Evolutionary conservation across 2,329 filamentous ascomycete species (phyloP).

Genomic region (Septoria petroselini): DNA sequence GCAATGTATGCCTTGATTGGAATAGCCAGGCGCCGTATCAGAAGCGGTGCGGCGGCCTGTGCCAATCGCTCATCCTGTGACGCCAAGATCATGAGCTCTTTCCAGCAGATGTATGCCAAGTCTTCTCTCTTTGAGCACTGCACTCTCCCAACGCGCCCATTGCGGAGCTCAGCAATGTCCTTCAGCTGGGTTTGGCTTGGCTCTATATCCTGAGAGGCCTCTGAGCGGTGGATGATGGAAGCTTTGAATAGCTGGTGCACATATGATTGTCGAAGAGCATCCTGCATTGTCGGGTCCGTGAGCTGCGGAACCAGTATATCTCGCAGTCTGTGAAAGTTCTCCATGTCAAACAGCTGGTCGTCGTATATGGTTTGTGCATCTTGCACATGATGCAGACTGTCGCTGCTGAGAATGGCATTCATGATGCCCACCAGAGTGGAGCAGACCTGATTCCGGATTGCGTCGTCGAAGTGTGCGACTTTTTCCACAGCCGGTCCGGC

Average conservation of each 20-base stretch:
- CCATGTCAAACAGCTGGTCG: constrained; percentile 80
- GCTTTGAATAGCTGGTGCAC: constrained; percentile 73
- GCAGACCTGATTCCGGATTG: constrained; percentile 45
- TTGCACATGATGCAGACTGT: constrained; percentile 34
- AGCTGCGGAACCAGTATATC: constrained; percentile 71
- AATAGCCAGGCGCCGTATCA: constrained; percentile 77
- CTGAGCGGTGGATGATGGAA: constrained; percentile 69
- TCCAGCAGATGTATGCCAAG: constrained; percentile 77
- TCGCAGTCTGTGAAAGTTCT: constrained; percentile 66
- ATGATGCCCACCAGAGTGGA: constrained; percentile 44
- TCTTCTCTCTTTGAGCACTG: constrained; percentile 61
- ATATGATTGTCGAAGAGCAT: constrained; percentile 66
- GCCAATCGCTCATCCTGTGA: constrained; percentile 53
- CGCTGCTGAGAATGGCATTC: constrained; percentile 40
- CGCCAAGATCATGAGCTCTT: constrained; percentile 60
- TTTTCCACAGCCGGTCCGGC: constrained; percentile 62
- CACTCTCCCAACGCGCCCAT: constrained; percentile 69
- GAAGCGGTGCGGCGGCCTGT: constrained; percentile 70
- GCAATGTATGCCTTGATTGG: constrained; percentile 81
- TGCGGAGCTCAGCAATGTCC: constrained; percentile 61
- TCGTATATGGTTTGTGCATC: constrained; percentile 46
- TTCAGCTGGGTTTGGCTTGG: constrained; percentile 54
- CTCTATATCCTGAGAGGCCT: constrained; percentile 57
- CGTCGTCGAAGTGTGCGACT: constrained; percentile 38
- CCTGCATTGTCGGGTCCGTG: constrained; percentile 62